Conservation (phyloP, 352 stramenopile genomes). For the Globisporangium heterothallicum region DNA sequence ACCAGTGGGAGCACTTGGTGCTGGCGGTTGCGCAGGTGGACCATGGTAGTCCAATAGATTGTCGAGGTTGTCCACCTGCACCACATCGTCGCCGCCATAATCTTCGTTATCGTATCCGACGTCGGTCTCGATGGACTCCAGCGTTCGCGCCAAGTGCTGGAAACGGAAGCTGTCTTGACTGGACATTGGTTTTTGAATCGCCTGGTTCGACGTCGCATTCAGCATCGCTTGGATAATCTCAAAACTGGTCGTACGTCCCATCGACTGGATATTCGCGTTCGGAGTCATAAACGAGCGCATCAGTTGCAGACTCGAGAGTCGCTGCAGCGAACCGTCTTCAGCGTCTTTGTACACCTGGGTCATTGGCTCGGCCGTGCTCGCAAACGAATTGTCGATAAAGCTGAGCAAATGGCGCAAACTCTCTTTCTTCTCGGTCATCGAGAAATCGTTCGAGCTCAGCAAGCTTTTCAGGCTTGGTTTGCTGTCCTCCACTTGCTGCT, state of each 20-base stretch:
- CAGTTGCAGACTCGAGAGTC: slow-evolving; percentile 73
- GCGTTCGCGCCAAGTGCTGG: slow-evolving; percentile 67
- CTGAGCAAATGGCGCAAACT: slow-evolving; percentile 74
- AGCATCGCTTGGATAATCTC: slow-evolving; percentile 87
- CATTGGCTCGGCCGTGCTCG: slow-evolving; percentile 64
- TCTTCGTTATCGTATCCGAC: slow-evolving; percentile 82
- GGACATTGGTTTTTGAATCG: slow-evolving; percentile 84
- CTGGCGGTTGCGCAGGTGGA: background rate
- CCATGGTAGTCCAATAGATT: slow-evolving; percentile 78
- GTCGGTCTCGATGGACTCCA: slow-evolving; percentile 79
- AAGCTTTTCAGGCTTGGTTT: slow-evolving; percentile 75
- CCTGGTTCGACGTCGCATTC: slow-evolving; percentile 78
- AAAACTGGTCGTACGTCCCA: slow-evolving; percentile 82
- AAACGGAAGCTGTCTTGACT: slow-evolving; percentile 85
- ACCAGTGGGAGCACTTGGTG: slow-evolving; percentile 3
- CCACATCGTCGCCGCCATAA: slow-evolving; percentile 74
- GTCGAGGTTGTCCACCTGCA: slow-evolving; percentile 82
- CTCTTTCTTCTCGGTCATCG: slow-evolving; percentile 85
- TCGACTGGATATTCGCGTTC: slow-evolving; percentile 20
- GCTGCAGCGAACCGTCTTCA: slow-evolving; percentile 58
- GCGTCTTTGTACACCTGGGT: slow-evolving; percentile 81
- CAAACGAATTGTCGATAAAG: slow-evolving; percentile 83
- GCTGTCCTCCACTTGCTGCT: slow-evolving; percentile 18
- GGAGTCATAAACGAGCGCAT: slow-evolving; percentile 75
- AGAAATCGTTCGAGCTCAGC: slow-evolving; percentile 78